Base-by-base conservation (phyloP, 2,329 filamentous ascomycete species). In the Arthrobotrys conoides region DNA sequence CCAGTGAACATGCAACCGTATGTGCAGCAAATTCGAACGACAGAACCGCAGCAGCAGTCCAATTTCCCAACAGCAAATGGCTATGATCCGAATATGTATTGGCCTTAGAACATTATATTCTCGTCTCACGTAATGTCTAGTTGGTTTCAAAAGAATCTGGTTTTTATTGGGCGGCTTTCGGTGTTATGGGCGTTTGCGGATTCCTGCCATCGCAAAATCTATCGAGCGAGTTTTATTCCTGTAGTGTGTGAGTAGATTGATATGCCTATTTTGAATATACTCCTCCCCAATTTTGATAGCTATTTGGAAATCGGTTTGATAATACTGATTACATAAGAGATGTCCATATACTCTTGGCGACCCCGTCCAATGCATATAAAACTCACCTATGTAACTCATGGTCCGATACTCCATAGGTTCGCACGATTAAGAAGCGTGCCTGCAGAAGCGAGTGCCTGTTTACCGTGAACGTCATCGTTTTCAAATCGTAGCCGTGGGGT, bases 71-170 rank as follows among this genome's bases (percentile, higher is more conserved):
- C 68, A 1, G 22, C 33, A 6, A 38, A 30, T 38, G 44, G 14
- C 6, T 78, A 61, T 33, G 68, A 72, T 41, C 33, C 53, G 48
- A 68, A 41, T 48, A 69, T 78, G 51, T 78, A 72, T 33, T 78
- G 75, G 75, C 75, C 53, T 61, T 61, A 61, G 33, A 44, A 12
- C 16, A 33, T 55, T 55, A 18, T 38, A 14, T 59, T 3, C 14
- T 38, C 36, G 6, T 5, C 16, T 22, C 53, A 33, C 14, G 10
- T 27, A 44, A 27, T 44, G 57, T 44, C 57, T 16, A 38, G 53
- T 44, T 20, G 14, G 36, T 44, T 20, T 41, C 36, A 9, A 44
- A 36, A 61, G 6, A 44, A 18, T 41, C 9, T n/a, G 16, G 22
- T 27, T 27, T 44, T n/a, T 27, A 12, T 24, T 8, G 3, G 18